Evolutionary conservation across 2,329 filamentous ascomycete genomes (phyloP).

Genomic region (Colletotrichum costaricense): DNA sequence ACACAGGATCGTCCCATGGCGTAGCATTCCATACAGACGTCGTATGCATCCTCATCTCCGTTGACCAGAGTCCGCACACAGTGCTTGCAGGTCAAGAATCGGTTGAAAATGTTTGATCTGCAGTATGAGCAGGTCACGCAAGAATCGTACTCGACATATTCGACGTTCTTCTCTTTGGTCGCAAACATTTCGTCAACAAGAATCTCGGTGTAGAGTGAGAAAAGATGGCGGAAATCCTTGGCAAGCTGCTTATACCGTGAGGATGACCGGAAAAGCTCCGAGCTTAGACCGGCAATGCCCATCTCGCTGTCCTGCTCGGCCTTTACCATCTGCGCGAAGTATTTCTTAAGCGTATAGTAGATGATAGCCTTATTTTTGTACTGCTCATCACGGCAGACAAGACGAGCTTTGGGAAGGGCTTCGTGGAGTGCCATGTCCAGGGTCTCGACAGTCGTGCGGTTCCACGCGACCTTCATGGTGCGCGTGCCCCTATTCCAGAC

Average conservation of each 20-base stretch:
- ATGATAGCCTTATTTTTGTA: conserved; percentile 99
- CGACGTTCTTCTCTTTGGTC: conserved; percentile 75
- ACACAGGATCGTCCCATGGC: conserved; percentile 95
- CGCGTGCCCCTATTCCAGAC: conserved; percentile 98
- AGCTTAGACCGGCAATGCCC: conserved; percentile 58
- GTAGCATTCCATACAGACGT: conserved; percentile 98
- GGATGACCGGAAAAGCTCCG: conserved; percentile 54
- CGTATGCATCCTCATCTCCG: conserved; percentile 86
- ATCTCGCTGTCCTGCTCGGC: conserved; percentile 62
- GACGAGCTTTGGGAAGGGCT: conserved; percentile 86
- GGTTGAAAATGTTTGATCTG: conserved; percentile 95
- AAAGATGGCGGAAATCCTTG: conserved; percentile 84
- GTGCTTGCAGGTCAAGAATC: conserved; percentile 90
- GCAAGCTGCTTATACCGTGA: conserved; percentile 74
- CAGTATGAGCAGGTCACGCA: conserved; percentile 97
- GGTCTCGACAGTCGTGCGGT: conserved; percentile 92
- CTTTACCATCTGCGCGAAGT: conserved; percentile 71
- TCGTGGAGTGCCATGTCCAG: conserved; percentile 87
- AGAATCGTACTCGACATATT: conserved; percentile 85
- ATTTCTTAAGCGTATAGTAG: conserved; percentile 87
- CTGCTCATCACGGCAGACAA: conserved; percentile 96
- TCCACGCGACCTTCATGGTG: conserved; percentile 99
- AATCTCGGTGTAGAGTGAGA: conserved; percentile 81
- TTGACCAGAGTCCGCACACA: conserved; percentile 77
- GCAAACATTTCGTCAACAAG: conserved; percentile 89